Conservation (phyloP, 2,329 filamentous ascomycete species). For the Cordyceps javanica region DNA sequence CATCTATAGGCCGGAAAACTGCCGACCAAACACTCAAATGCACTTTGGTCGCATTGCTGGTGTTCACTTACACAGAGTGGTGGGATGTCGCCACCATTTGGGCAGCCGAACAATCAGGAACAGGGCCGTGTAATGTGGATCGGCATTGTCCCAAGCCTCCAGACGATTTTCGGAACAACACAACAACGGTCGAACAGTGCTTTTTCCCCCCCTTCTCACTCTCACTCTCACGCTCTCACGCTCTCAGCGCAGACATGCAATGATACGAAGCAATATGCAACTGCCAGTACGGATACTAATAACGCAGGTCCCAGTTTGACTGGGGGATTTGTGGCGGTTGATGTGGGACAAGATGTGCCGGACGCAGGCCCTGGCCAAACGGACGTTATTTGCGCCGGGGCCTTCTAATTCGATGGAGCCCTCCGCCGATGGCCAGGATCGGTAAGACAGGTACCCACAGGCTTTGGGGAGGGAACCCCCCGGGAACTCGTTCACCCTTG, state of each 20-base stretch:
- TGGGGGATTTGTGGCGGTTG: background rate
- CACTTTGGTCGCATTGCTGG: too few relatives aligned
- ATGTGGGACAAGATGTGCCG: conserved; percentile 6
- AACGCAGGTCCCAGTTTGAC: conserved; percentile 11
- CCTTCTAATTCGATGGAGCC: background rate
- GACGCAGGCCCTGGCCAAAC: background rate
- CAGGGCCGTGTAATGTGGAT: background rate
- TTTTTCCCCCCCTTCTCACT: too few relatives aligned
- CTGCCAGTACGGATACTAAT: too few relatives aligned
- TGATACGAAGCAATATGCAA: too few relatives aligned
- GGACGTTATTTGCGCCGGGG: conserved; percentile 6
- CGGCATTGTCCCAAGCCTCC: background rate
- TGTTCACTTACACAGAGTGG: conserved; percentile 8
- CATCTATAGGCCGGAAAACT: background rate
- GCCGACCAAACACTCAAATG: background rate
- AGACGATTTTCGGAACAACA: background rate
- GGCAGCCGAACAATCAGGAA: background rate
- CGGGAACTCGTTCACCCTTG: background rate
- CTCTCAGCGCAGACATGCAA: background rate
- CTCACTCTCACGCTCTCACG: too few relatives aligned
- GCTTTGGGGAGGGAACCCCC: background rate
- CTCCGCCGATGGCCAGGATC: background rate
- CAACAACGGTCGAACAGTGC: background rate
- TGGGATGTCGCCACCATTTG: background rate
- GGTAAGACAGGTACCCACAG: background rate